Conservation (phyloP, 2,329 filamentous ascomycete species). For the Alternaria atra region DNA sequence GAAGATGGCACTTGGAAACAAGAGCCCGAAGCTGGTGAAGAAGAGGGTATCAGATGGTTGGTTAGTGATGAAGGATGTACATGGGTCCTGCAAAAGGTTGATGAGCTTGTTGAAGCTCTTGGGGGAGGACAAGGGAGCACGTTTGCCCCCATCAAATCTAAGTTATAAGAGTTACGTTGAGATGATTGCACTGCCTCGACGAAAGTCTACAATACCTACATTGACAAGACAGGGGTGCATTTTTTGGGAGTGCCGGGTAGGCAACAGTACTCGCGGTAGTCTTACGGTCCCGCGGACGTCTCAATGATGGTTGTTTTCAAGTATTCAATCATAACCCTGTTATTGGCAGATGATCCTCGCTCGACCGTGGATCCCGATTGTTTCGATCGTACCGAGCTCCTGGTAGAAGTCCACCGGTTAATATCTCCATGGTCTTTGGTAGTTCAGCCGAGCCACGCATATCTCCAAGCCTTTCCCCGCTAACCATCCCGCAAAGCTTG, state of each 20-base stretch:
- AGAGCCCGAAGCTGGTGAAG: constrained; percentile 56
- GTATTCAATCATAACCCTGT: too few relatives aligned
- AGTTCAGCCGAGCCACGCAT: not conserved
- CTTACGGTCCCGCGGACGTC: too few relatives aligned
- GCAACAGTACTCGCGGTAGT: too few relatives aligned
- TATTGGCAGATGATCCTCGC: too few relatives aligned
- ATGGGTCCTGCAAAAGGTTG: constrained; percentile 70
- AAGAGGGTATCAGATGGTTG: constrained; percentile 69
- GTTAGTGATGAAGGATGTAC: constrained; percentile 70
- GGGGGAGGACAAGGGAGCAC: constrained; percentile 41
- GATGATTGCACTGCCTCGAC: too few relatives aligned
- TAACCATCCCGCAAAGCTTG: constrained; percentile 3
- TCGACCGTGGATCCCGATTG: not conserved
- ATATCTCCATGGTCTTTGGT: not conserved
- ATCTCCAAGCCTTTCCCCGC: not conserved
- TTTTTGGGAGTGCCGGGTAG: too few relatives aligned
- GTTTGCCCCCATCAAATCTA: constrained; percentile 42
- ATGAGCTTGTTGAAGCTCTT: constrained; percentile 63
- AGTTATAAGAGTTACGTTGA: constrained; percentile 20
- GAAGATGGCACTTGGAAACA: constrained; percentile 69
- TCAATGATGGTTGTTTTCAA: too few relatives aligned
- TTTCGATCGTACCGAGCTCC: not conserved
- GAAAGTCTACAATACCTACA: too few relatives aligned
- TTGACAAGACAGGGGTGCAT: too few relatives aligned
- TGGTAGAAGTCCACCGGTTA: constrained; percentile 1